Evolutionary conservation across 1,139 yeast species (phyloP).

Genomic region (Suhomyces bokatorum): DNA sequence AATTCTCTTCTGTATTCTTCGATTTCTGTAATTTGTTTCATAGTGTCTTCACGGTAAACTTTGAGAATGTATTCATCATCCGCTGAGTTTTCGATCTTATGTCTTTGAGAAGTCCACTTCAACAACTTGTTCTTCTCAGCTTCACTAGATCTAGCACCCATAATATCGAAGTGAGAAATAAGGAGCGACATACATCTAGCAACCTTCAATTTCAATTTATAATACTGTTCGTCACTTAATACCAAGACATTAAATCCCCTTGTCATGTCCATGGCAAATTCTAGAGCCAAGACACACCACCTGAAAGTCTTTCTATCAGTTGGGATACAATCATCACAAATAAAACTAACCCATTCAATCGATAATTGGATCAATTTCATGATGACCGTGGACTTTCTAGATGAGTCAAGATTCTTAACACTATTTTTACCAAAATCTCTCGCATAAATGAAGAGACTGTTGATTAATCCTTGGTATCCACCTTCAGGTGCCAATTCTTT

Average conservation of each 20-base stretch:
- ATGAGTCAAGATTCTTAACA: constrained; percentile 61
- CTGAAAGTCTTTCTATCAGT: constrained; percentile 88
- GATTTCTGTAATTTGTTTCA: constrained; percentile 58
- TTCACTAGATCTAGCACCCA: constrained; percentile 95
- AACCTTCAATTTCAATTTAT: constrained; percentile 71
- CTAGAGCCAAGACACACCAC: constrained; percentile 95
- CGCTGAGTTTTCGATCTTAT: constrained; percentile 49
- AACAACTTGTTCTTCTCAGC: constrained; percentile 62
- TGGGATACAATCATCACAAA: constrained; percentile 93
- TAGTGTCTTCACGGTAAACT: constrained; percentile 58
- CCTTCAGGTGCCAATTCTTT: constrained; percentile 44
- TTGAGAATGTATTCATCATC: constrained; percentile 63
- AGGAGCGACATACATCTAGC: constrained; percentile 93
- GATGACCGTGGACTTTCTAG: constrained; percentile 68
- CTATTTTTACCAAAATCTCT: constrained; percentile 82
- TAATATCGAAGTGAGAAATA: constrained; percentile 93
- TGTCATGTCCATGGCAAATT: constrained; percentile 95
- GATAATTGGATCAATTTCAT: constrained; percentile 73
- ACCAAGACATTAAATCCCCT: constrained; percentile 86
- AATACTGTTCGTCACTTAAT: constrained; percentile 74
- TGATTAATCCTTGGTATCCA: constrained; percentile 69
- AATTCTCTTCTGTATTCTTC: constrained; percentile 57
- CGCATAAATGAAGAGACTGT: constrained; percentile 75
- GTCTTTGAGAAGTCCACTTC: constrained; percentile 53
- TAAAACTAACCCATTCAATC: constrained; percentile 88